These are phyloP conservation scores for Nicotiana noctiflora DNA, from an alignment of 257 asterid genomes.

Conservation along the genomic window DNA sequence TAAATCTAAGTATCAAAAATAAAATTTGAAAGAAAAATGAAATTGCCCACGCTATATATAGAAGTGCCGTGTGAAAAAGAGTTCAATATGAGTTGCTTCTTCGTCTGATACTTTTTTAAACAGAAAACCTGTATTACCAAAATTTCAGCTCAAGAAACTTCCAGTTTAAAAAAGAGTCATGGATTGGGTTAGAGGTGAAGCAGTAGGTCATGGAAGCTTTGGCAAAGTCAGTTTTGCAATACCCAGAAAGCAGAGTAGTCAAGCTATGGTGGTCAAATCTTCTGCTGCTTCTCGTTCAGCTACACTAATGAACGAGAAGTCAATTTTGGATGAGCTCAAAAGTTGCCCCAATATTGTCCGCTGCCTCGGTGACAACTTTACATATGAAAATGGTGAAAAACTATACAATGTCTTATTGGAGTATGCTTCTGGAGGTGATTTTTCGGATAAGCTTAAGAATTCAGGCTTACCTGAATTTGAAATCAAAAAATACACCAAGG, in stretches of 20 bases:
- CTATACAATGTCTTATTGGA: constrained; percentile 75
- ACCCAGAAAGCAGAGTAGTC: constrained; percentile 14
- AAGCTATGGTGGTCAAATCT: constrained; percentile 63
- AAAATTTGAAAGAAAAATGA: neutral
- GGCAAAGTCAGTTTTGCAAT: constrained; percentile 65
- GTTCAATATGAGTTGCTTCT: neutral
- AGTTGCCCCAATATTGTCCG: constrained; percentile 57
- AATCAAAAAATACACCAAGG: constrained; percentile 36
- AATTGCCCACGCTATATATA: constrained; percentile 27
- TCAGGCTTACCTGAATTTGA: constrained; percentile 38
- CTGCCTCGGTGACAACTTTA: constrained; percentile 55
- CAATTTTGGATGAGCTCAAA: constrained; percentile 41
- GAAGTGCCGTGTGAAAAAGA: neutral
- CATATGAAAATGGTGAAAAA: constrained; percentile 60
- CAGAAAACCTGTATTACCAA: neutral
- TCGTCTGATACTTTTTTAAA: constrained; percentile 9
- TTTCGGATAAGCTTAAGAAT: constrained; percentile 40
- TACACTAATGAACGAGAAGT: constrained; percentile 50
- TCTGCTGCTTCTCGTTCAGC: constrained; percentile 38
- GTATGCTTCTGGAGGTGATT: constrained; percentile 63
- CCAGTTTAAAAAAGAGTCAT: constrained; percentile 14
- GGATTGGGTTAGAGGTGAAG: constrained; percentile 80
- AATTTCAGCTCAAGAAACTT: neutral
- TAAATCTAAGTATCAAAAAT: neutral
- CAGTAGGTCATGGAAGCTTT: constrained; percentile 71